Percentiles rank a stretch among this genome's conserved stretches.
phyloP scores from a whole-genome alignment of 1,284 basidiomycete genomes.

The Ceratobasidium sp. region DNA sequence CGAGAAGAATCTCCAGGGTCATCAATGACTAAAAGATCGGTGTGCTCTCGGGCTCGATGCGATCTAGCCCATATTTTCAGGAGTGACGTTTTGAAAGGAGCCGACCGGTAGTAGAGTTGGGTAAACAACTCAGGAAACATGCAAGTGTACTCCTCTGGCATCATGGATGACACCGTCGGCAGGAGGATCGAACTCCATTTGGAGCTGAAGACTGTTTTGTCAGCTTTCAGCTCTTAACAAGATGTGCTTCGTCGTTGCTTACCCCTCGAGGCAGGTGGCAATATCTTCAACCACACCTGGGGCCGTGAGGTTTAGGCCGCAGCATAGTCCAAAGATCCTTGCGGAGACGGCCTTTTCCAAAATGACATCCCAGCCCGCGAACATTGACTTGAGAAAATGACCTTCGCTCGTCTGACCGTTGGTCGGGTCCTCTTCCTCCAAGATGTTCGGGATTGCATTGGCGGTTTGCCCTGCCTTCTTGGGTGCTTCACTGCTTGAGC shows the following conservation, averaged over 20 bases:
- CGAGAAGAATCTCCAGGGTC: not conserved
- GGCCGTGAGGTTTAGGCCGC: conserved; percentile 1
- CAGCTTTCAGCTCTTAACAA: no score
- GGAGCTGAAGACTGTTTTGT: not conserved
- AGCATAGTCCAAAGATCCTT: conserved; percentile 7
- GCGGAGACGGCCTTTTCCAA: not conserved
- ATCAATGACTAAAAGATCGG: conserved; percentile 12
- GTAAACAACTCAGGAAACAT: conserved; percentile 13
- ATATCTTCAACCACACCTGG: not conserved
- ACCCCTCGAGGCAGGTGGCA: not conserved
- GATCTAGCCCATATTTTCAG: conserved; percentile 1
- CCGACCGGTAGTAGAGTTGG: conserved; percentile 2
- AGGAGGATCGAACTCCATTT: conserved; percentile 2
- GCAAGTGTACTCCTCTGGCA: not conserved
- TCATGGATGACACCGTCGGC: not conserved
- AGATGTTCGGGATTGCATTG: no score
- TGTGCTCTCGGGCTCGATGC: not conserved
- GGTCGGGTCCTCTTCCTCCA: not conserved
- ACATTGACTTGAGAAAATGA: no score
- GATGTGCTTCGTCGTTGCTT: not conserved
- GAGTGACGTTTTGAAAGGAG: not conserved
- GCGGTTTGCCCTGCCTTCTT: no score
- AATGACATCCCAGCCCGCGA: not conserved
- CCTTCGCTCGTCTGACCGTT: conserved; percentile 1
- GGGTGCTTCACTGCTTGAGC: no score